A percentile compares a stretch with the other conserved stretches of the same genome.
Conservation (phyloP, 192 early-diverging fungal species). For the Physocladia obscura region DNA sequence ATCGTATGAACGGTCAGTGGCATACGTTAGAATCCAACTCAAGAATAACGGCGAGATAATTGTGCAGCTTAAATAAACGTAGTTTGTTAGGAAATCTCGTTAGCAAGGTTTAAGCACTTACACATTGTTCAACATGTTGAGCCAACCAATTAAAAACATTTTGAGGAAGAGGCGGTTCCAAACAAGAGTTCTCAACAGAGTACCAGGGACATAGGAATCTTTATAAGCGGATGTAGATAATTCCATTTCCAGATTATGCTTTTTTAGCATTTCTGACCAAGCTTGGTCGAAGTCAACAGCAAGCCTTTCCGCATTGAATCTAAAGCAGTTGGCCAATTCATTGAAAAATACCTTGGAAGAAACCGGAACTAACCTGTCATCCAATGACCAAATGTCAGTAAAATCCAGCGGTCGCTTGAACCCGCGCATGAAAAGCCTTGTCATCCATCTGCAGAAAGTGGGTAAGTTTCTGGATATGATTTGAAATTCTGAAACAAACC, state of each 20-base stretch:
- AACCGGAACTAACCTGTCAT: not conserved
- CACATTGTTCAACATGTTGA: slow-evolving; percentile 37
- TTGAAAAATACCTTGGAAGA: not conserved
- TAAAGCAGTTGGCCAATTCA: not conserved
- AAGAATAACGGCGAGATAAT: slow-evolving; percentile 46
- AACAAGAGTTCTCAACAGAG: not conserved
- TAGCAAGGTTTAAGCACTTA: not conserved
- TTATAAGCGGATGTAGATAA: not conserved
- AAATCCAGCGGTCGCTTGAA: slow-evolving; percentile 54
- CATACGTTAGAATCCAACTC: slow-evolving; percentile 41
- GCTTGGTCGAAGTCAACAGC: slow-evolving; percentile 23
- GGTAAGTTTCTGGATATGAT: not conserved
- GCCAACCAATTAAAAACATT: slow-evolving; percentile 1
- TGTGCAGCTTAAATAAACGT: not conserved
- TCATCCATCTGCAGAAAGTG: slow-evolving; percentile 20
- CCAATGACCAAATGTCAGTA: slow-evolving; percentile 59
- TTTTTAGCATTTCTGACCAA: slow-evolving; percentile 30
- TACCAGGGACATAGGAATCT: slow-evolving; percentile 24
- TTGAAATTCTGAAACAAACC: not conserved
- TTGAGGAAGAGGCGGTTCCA: not conserved
- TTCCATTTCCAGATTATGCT: not conserved
- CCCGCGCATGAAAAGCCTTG: slow-evolving; percentile 30
- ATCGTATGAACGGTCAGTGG: not conserved
- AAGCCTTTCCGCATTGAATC: slow-evolving; percentile 35
- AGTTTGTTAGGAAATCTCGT: no score